A percentile compares a stretch with the other conserved stretches of the same genome.
Evolutionary conservation across 2,329 filamentous ascomycete genomes (phyloP).

Genomic region (Alternaria triticimaculans): DNA sequence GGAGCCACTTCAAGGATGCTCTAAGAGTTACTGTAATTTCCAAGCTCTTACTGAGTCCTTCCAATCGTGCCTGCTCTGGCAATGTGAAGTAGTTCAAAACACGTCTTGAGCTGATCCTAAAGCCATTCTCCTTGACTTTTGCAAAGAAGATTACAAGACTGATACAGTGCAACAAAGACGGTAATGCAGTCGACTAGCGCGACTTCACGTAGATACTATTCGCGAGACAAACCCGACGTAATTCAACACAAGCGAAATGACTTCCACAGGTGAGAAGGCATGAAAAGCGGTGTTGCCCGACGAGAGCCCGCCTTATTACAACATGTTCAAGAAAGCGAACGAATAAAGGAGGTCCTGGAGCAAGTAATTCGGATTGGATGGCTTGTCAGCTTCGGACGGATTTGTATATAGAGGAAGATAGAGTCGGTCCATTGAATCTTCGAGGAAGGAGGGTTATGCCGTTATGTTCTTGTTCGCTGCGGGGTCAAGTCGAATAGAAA

Average conservation of each 20-base stretch:
- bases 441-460: accelerated
- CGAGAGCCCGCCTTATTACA: background rate
- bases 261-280: accelerated
- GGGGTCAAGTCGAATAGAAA: background rate
- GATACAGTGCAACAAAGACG: background rate
- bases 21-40: background rate
- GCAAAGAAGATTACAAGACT: background rate
- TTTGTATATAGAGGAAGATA: background rate
- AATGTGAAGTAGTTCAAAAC: background rate
- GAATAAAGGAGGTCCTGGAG: background rate
- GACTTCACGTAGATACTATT: background rate
- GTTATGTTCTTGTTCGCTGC: background rate
- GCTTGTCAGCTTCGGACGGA: background rate
- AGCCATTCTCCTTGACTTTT: background rate
- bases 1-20: background rate
- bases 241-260: background rate
- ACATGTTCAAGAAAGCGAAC: background rate
- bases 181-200: background rate
- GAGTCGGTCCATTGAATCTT: background rate
- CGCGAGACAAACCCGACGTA: background rate
- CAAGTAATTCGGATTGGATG: background rate
- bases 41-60: background rate
- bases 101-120: background rate
- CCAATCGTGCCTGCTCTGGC: background rate
- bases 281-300: background rate